phyloP scores from a whole-genome alignment of 148 eudicot species.

The Rhododendron simsii region DNA sequence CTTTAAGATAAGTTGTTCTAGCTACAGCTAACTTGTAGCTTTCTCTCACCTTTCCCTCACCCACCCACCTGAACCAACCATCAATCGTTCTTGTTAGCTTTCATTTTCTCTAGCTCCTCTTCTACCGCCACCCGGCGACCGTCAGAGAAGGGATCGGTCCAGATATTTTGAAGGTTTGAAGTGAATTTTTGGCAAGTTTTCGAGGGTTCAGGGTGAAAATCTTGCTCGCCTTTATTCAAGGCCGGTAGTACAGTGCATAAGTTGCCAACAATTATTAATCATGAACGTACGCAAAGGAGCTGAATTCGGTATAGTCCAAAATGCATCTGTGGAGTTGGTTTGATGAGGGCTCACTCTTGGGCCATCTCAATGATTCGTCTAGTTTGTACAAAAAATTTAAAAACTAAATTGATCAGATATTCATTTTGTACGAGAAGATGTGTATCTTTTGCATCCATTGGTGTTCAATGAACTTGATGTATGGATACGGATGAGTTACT shows the following conservation, averaged over 20 bases:
- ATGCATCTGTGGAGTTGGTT: background rate
- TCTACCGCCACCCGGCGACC: background rate
- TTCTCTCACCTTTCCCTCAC: slow-evolving; percentile 29
- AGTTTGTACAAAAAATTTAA: background rate
- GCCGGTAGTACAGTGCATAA: too few species aligned
- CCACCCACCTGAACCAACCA: slow-evolving; percentile 4
- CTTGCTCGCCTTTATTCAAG: too few species aligned
- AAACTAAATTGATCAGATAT: background rate
- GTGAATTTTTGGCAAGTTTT: too few species aligned
- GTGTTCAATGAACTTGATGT: background rate
- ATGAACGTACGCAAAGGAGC: background rate
- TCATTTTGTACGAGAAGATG: background rate
- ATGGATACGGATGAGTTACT: background rate
- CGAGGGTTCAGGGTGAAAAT: too few species aligned
- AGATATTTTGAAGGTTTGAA: too few species aligned
- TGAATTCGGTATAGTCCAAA: too few species aligned
- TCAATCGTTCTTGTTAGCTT: background rate
- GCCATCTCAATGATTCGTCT: background rate
- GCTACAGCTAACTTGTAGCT: slow-evolving; percentile 21
- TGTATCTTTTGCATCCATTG: background rate
- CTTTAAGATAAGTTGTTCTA: slow-evolving; percentile 8
- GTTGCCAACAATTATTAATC: too few species aligned
- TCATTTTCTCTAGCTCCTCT: background rate
- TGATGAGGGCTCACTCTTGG: background rate
- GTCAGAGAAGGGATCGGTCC: too few species aligned